Conservation (phyloP, 495 filamentous ascomycete genomes). For the Chaetomium fimeti region DNA sequence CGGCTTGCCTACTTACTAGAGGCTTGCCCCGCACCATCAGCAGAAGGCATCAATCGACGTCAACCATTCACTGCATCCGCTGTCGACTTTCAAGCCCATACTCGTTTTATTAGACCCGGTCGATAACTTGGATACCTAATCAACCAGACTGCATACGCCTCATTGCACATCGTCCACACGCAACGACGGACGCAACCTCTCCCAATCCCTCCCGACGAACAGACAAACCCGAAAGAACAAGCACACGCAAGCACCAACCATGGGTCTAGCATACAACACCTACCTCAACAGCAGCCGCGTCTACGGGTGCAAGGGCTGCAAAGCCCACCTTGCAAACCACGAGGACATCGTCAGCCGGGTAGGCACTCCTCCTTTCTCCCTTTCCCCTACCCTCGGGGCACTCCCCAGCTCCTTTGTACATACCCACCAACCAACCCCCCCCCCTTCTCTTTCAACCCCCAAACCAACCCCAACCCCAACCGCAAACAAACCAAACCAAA, state of each 20-base stretch:
- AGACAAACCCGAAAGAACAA: background rate
- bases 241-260: slow-evolving; percentile 42
- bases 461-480: background rate
- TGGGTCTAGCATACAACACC: slow-evolving; percentile 95
- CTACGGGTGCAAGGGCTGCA: slow-evolving; percentile 94
- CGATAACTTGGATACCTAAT: too few species aligned
- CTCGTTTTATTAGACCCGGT: too few species aligned
- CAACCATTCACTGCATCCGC: background rate
- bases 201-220: background rate
- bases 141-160: too few species aligned
- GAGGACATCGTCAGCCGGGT: slow-evolving; percentile 96
- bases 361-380: slow-evolving; percentile 35
- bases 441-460: background rate
- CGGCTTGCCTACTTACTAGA: background rate
- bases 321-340: slow-evolving; percentile 89
- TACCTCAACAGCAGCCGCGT: slow-evolving; percentile 88
- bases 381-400: slow-evolving; percentile 6
- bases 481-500: background rate
- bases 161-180: background rate
- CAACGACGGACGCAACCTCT: background rate
- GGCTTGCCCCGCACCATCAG: background rate
- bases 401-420: slow-evolving; percentile 1
- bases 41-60: background rate
- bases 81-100: too few species aligned
- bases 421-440: background rate